These are phyloP conservation scores for Phanerochaete carnosa DNA, from an alignment of 768 basidiomycete genomes.

Conservation along the genomic window DNA sequence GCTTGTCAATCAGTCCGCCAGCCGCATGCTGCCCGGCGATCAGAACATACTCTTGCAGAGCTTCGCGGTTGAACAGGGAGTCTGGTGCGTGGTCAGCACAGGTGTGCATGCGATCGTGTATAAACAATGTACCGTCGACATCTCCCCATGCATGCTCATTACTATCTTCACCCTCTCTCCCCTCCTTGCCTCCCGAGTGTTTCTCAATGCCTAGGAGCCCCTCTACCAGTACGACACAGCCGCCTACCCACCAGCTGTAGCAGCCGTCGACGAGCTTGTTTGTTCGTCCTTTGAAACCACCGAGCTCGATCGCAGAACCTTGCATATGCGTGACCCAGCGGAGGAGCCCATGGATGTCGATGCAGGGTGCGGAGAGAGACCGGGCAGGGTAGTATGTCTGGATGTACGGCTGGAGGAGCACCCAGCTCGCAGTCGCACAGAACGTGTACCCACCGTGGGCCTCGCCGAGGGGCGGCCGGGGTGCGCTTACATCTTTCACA, in stretches of 20 bases:
- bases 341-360: constrained; percentile 60
- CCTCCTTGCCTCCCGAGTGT: constrained; percentile 33
- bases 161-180: constrained; percentile 7
- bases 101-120: not conserved
- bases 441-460: constrained; percentile 98
- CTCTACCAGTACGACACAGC: constrained; percentile 76
- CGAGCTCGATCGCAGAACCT: constrained; percentile 75
- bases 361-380: constrained; percentile 30
- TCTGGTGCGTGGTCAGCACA: constrained; percentile 26
- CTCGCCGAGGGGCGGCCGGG: constrained; percentile 83
- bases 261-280: constrained; percentile 99
- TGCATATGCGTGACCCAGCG: constrained; percentile 89
- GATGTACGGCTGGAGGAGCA: constrained; percentile 64
- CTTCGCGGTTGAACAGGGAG: constrained; percentile 54
- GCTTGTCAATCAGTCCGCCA: constrained; percentile 92
- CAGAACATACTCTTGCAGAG: constrained; percentile 85
- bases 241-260: constrained; percentile 99
- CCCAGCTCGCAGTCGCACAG: constrained; percentile 85
- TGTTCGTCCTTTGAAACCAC: constrained; percentile 89
- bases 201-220: constrained; percentile 37
- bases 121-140: constrained; percentile 51
- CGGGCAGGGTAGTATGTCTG: constrained; percentile 13
- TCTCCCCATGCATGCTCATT: constrained; percentile 62
- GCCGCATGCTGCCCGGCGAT: constrained; percentile 81
- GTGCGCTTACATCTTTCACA: constrained; percentile 15